Evolutionary conservation across 768 basidiomycete genomes (phyloP), one percentile per base, ranked within the genome.

Genomic region (Rhodotorula graminis): DNA sequence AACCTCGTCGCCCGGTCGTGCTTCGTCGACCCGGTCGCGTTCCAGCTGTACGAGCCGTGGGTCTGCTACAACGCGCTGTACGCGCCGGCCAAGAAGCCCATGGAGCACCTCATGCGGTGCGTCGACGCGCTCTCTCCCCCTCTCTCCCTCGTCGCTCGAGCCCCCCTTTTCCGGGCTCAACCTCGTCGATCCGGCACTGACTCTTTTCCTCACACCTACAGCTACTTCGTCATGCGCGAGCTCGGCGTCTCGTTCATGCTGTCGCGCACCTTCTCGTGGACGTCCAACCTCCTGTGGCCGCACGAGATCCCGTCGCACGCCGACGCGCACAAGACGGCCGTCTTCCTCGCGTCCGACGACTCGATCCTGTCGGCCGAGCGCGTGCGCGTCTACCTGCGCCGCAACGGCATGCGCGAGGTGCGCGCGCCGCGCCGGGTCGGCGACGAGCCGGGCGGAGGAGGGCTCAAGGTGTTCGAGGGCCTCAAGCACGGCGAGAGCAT

Each of bases 21-120:
- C 79, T 93, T 96, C 78, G 89, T 93, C 46, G 94, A 98, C 78
- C 92, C 94, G 7, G 78, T 79, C 27, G 66, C 65, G n/a, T 79
- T 79, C 71, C 69, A 79, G 80, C 87, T 89, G 12, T 97, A 93
- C 93, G 93, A 96, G 63, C 78, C 78, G 2, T 69, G 93, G 81
- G 87, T 94, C 40, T 94, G 93, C 80, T 90, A 90, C 82, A 93
- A 92, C 79, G 95, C 95, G 81, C 83, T 93, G 64, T 95, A 94
- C 80, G 84, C 87, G 21, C 61, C 49, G 37, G 69, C 75, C 23
- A 44, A 53, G 40, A 69, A 65, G 33, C 69, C 70, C 2, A 81
- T 91, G 53, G 89, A 94, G 71, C 83, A 92, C 23, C 76, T 95
- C 57, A 87, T 93, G 85, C 87, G 78, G 68, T 68, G 10, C 29